These are phyloP conservation scores for Sorghum bicolor DNA, from an alignment of 176 grass and related monocot species.

Conservation along the genomic window DNA sequence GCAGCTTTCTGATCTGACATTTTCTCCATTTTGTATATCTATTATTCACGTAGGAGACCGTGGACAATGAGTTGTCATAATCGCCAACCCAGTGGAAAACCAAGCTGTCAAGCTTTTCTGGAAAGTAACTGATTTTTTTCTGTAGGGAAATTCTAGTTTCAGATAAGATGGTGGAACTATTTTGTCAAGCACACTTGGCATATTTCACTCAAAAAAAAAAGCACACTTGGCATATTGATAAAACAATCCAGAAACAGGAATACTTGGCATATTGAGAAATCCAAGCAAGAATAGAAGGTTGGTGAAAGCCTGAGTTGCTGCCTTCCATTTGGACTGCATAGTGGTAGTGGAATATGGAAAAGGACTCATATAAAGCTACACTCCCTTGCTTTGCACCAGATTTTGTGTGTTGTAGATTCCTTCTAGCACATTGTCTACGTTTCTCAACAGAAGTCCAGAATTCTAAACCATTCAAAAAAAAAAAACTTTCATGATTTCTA, in stretches of 20 bases:
- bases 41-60: background rate
- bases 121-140: background rate
- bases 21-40: background rate
- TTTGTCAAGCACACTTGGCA: background rate
- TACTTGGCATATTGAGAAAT: background rate
- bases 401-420: background rate
- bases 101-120: background rate
- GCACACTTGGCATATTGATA: background rate
- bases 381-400: background rate
- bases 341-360: conserved; percentile 2
- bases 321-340: conserved; percentile 11
- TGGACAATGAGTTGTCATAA: background rate
- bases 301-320: background rate
- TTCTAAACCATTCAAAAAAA: background rate
- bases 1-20: background rate
- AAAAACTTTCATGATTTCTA: background rate
- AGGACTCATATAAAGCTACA: background rate
- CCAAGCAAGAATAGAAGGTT: background rate
- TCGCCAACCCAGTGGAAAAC: background rate
- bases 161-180: conserved; percentile 13
- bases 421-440: background rate
- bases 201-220: no score
- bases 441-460: background rate
- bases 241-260: background rate
- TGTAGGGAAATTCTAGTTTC: background rate